A percentile compares a stretch with the other conserved stretches of the same genome.
These are phyloP conservation scores for Somion occarium DNA, from an alignment of 1,284 basidiomycete species.

Conservation along the genomic window DNA sequence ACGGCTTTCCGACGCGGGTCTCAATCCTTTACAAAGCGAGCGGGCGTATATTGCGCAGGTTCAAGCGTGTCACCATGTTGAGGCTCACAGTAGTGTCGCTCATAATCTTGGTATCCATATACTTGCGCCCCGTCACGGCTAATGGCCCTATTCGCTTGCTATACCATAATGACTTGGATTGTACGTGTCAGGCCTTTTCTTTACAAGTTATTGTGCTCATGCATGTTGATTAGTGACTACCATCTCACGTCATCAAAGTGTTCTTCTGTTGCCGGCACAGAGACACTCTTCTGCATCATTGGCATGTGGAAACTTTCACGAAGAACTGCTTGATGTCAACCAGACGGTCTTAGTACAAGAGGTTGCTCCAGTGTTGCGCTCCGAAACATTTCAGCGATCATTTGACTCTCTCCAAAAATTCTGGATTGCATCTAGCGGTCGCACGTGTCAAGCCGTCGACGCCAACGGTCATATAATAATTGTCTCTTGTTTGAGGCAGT, in stretches of 20 bases:
- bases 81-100: not conserved
- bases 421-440: conserved; percentile 22
- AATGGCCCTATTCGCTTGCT: conserved; percentile 10
- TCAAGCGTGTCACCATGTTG: not conserved
- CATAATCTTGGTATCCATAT: not conserved
- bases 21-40: not conserved
- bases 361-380: conserved; percentile 21
- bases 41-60: not conserved
- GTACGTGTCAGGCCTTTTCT: too few species aligned
- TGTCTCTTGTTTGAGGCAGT: conserved; percentile 16
- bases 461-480: conserved; percentile 17
- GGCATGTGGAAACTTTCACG: conserved; percentile 21
- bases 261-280: conserved; percentile 19
- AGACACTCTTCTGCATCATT: conserved; percentile 15
- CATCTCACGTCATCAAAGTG: conserved; percentile 18
- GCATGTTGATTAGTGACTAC: conserved; percentile 21
- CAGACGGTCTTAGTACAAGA: conserved; percentile 23
- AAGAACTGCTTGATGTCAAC: conserved; percentile 23
- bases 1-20: not conserved
- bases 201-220: too few species aligned
- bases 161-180: conserved; percentile 25
- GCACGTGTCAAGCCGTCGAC: conserved; percentile 21
- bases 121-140: not conserved
- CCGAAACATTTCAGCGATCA: conserved; percentile 20
- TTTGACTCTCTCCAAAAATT: conserved; percentile 20